phyloP scores from a whole-genome alignment of 805 yeast species.

The Schwanniomyces pseudopolymorphus region DNA sequence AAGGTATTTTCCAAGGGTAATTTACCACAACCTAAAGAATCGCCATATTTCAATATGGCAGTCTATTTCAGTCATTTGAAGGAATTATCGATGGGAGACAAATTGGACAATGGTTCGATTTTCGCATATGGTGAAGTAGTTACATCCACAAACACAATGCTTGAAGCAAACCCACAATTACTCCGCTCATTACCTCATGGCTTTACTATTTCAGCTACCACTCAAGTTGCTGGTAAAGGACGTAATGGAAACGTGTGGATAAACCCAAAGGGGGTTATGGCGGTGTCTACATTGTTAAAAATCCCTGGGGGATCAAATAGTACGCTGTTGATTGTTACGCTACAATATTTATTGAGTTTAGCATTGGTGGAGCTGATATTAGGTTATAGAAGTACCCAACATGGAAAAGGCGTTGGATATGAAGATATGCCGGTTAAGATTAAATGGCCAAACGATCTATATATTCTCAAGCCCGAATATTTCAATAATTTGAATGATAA shows the following conservation, averaged over 20 bases:
- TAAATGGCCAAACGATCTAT: slow-evolving; percentile 98
- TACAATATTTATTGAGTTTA: slow-evolving; percentile 81
- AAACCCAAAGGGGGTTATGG: slow-evolving; percentile 88
- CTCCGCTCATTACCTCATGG: slow-evolving; percentile 69
- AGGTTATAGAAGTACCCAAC: slow-evolving; percentile 46
- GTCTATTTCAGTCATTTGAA: slow-evolving; percentile 51
- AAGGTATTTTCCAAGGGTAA: slow-evolving; percentile 42
- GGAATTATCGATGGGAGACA: slow-evolving; percentile 16
- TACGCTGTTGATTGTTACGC: slow-evolving; percentile 65
- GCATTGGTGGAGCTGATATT: slow-evolving; percentile 80
- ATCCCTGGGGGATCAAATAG: slow-evolving; percentile 47
- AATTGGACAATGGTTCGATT: slow-evolving; percentile 53
- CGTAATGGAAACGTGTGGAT: slow-evolving; percentile 96
- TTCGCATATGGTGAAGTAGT: slow-evolving; percentile 83
- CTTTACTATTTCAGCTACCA: slow-evolving; percentile 65
- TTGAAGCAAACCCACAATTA: slow-evolving; percentile 69
- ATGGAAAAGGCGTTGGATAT: slow-evolving; percentile 52
- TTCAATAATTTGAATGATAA: slow-evolving; percentile 30
- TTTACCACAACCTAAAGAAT: slow-evolving; percentile 50
- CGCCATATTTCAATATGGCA: slow-evolving; percentile 72
- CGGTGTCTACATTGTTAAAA: slow-evolving; percentile 69
- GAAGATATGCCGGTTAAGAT: slow-evolving; percentile 74
- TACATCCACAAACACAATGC: slow-evolving; percentile 78
- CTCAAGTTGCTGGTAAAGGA: slow-evolving; percentile 90
- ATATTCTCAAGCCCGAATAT: slow-evolving; percentile 66